A percentile compares a stretch with the other conserved stretches of the same genome.
phyloP scores from a whole-genome alignment of 352 stramenopile genomes.

The Peronospora belbahrii region DNA sequence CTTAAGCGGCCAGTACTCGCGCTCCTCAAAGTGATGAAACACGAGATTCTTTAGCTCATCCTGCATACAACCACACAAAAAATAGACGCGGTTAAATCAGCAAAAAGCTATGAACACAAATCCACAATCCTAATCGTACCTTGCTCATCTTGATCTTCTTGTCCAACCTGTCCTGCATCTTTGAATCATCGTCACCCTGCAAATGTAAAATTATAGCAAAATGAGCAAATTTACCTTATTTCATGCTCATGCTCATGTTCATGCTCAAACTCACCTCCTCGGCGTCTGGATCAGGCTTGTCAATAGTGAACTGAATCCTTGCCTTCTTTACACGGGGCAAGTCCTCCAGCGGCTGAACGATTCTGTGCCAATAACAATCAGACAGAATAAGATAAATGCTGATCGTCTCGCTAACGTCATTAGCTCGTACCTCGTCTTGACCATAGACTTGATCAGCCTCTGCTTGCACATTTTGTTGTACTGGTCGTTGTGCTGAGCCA shows the following conservation, averaged over 20 bases:
- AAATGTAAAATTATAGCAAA: not conserved
- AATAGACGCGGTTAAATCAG: not conserved
- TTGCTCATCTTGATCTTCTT: slow-evolving; percentile 90
- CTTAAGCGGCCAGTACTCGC: slow-evolving; percentile 84
- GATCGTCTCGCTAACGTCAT: not conserved
- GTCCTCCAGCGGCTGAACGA: slow-evolving; percentile 66
- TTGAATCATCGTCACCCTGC: slow-evolving; percentile 42
- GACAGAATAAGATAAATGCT: not conserved
- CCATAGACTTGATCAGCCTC: slow-evolving; percentile 81
- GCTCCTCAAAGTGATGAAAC: slow-evolving; percentile 84
- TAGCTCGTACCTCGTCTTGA: slow-evolving; percentile 49
- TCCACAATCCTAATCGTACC: slow-evolving; percentile 19
- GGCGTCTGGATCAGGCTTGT: slow-evolving; percentile 56
- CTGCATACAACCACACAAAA: slow-evolving; percentile 18
- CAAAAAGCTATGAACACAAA: not conserved
- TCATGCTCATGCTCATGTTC: not conserved
- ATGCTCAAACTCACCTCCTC: slow-evolving; percentile 42
- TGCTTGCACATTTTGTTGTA: slow-evolving; percentile 84
- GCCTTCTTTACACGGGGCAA: slow-evolving; percentile 73
- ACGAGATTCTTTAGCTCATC: slow-evolving; percentile 85
- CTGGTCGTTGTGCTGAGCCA: slow-evolving; percentile 75
- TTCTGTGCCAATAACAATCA: slow-evolving; percentile 25
- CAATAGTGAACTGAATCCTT: slow-evolving; percentile 77
- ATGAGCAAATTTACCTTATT: not conserved
- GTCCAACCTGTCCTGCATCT: slow-evolving; percentile 59